These are phyloP conservation scores for Penicillium janthinellum DNA, from an alignment of 2,329 filamentous ascomycete genomes.

Conservation along the genomic window DNA sequence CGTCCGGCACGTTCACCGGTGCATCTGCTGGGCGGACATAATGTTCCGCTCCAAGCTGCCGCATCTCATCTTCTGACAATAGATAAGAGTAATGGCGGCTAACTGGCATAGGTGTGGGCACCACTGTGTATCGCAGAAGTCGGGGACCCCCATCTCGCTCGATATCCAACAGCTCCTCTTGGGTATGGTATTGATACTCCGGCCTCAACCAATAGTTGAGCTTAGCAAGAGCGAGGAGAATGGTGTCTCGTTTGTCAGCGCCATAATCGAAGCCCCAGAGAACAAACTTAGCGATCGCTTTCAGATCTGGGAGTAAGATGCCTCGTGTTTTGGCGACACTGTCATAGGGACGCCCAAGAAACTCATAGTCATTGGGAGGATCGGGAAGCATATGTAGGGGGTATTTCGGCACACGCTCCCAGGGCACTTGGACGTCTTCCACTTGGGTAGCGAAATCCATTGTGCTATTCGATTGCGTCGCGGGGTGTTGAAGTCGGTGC, in stretches of 20 bases:
- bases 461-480: background rate
- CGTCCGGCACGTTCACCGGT: background rate
- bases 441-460: background rate
- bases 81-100: constrained; percentile 5
- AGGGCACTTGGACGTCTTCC: background rate
- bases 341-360: constrained; percentile 1
- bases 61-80: background rate
- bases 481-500: background rate
- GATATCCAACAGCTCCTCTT: constrained; percentile 19
- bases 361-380: constrained; percentile 14
- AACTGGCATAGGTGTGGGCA: constrained; percentile 4
- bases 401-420: background rate
- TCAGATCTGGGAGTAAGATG: background rate
- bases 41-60: background rate
- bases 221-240: constrained; percentile 22
- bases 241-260: background rate
- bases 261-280: constrained; percentile 32
- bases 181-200: constrained; percentile 20
- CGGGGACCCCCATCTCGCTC: constrained; percentile 35
- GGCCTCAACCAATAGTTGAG: constrained; percentile 29
- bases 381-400: constrained; percentile 11
- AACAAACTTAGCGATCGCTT: constrained; percentile 19
- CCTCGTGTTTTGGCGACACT: background rate
- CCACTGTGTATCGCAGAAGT: constrained; percentile 25
- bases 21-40: constrained; percentile 4